Evolutionary conservation across 345 rosid genomes (phyloP).

Genomic region (Aurinia saxatilis): DNA sequence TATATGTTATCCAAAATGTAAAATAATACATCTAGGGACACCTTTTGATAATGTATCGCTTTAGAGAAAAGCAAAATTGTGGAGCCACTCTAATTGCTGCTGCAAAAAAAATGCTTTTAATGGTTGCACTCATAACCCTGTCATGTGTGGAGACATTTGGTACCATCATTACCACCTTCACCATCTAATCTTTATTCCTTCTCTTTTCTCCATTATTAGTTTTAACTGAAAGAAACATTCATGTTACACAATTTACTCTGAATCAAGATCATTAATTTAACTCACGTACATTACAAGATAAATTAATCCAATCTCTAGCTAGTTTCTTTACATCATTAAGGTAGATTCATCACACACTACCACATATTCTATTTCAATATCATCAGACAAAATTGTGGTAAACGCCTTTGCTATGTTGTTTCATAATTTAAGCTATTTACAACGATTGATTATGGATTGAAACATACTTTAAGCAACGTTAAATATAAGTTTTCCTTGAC

Average conservation of each 20-base stretch:
- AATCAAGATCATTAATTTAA: not conserved
- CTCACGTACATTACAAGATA: not conserved
- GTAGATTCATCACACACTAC: not conserved
- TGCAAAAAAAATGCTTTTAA: slow-evolving; percentile 2
- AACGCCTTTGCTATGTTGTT: not conserved
- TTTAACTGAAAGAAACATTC: not conserved
- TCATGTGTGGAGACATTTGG: slow-evolving; percentile 29
- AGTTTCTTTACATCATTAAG: too few species aligned
- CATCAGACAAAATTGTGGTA: not conserved
- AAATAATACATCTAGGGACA: not conserved
- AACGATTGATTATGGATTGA: too few species aligned
- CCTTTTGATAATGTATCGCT: slow-evolving; percentile 24
- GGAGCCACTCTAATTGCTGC: slow-evolving; percentile 28
- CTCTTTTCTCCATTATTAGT: not conserved
- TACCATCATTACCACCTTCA: slow-evolving; percentile 28
- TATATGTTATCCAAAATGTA: slow-evolving; percentile 9
- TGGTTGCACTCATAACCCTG: slow-evolving; percentile 27
- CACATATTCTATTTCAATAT: not conserved
- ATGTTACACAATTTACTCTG: not conserved
- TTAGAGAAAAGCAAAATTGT: slow-evolving; percentile 26
- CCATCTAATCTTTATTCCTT: slow-evolving; percentile 4
- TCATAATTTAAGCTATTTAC: not conserved
- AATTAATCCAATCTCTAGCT: too few species aligned
- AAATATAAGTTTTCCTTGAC: not conserved
- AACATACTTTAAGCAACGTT: slow-evolving; percentile 3